Conservation (phyloP, 2,329 filamentous ascomycete genomes). For the Epichloe baconii region DNA sequence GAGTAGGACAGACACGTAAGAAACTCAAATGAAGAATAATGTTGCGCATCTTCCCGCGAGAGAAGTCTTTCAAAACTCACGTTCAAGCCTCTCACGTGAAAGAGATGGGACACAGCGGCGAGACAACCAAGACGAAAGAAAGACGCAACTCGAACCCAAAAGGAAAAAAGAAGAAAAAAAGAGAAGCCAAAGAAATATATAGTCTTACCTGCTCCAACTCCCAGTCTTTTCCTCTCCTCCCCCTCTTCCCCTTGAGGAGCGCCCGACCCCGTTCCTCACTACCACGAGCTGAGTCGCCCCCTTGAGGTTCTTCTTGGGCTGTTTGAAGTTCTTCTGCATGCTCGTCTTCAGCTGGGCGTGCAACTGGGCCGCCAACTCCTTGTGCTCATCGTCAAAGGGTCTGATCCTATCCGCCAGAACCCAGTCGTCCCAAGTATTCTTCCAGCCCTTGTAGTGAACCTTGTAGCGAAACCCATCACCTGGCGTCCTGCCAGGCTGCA, state of each 20-base stretch:
- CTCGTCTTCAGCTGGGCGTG: constrained; percentile 53
- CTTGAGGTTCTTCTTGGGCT: constrained; percentile 33
- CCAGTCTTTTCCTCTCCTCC: constrained; percentile 67
- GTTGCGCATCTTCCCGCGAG: too few relatives aligned
- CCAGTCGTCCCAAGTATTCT: constrained; percentile 99
- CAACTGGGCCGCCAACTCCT: constrained; percentile 68
- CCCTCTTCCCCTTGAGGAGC: constrained; percentile 51
- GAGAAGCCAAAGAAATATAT: constrained; percentile 2
- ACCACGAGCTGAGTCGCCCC: constrained; percentile 44
- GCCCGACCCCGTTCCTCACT: constrained; percentile 62
- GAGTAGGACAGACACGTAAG: not conserved
- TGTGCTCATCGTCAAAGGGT: constrained; percentile 91
- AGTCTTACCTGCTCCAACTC: constrained; percentile 65
- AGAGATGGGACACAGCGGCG: not conserved
- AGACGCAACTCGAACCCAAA: not conserved
- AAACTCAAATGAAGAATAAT: not conserved
- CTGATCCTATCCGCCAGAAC: constrained; percentile 85
- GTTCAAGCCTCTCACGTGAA: too few relatives aligned
- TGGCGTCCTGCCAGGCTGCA: constrained; percentile 54
- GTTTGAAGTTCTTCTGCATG: constrained; percentile 40
- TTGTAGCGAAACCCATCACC: constrained; percentile 69
- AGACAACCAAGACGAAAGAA: not conserved
- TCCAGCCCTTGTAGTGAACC: constrained; percentile 99
- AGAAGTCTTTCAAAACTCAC: too few relatives aligned
- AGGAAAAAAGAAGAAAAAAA: not conserved